Percentiles rank a stretch among this genome's conserved stretches.
Conservation (phyloP, 148 eudicot species). For the Pouteria glomerata region DNA sequence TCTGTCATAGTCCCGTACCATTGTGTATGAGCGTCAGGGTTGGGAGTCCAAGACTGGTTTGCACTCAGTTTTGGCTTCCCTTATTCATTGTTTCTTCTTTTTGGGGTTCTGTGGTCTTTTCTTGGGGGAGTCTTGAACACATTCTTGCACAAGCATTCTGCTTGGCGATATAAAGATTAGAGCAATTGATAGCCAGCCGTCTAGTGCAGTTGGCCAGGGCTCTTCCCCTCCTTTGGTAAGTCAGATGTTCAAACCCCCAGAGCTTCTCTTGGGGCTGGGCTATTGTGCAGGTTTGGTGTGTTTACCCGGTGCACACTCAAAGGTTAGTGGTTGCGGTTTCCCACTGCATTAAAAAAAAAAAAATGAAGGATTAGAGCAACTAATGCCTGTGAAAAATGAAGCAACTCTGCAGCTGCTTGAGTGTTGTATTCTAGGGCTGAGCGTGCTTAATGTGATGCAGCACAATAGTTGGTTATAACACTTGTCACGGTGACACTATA, state of each 20-base stretch:
- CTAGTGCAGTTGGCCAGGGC: too few relatives aligned
- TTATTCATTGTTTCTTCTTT: neutral
- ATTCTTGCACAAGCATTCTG: neutral
- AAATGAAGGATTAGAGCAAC: too few relatives aligned
- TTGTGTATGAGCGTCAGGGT: neutral
- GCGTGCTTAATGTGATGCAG: neutral
- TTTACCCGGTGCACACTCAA: too few relatives aligned
- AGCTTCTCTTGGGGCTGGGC: too few relatives aligned
- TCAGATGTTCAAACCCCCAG: too few relatives aligned
- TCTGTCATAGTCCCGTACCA: too few relatives aligned
- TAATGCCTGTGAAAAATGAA: neutral
- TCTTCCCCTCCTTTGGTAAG: too few relatives aligned
- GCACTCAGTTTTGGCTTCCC: neutral
- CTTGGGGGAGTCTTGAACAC: neutral
- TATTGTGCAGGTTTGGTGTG: too few relatives aligned
- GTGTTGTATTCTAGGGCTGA: neutral
- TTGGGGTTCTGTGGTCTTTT: neutral
- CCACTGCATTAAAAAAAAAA: too few relatives aligned
- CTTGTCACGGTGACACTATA: too few relatives aligned
- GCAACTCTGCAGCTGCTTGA: neutral
- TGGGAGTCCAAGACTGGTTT: neutral
- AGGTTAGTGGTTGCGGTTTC: too few relatives aligned
- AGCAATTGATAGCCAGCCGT: neutral
- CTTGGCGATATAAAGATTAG: neutral
- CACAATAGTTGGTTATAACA: too few relatives aligned